These are phyloP conservation scores for Grosmannia serpens DNA, from an alignment of 2,329 filamentous ascomycete species.

Conservation along the genomic window DNA sequence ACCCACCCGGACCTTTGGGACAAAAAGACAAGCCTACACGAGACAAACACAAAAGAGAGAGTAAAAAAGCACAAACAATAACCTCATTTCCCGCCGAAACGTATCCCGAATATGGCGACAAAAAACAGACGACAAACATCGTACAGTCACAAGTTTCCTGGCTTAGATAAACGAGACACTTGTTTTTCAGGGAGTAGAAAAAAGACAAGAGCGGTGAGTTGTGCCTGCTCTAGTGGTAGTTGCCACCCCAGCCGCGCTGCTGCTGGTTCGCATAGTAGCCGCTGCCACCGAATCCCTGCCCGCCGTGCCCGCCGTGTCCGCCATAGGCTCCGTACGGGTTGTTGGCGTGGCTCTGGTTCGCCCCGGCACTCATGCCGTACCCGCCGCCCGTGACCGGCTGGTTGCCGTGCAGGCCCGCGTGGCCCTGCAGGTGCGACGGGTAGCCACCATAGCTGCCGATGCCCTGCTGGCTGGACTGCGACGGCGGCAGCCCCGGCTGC, in stretches of 20 bases:
- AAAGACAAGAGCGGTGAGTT: background rate
- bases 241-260: slow-evolving; percentile 47
- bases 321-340: slow-evolving; percentile 43
- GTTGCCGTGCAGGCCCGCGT: slow-evolving; percentile 42
- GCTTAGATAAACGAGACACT: background rate
- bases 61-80: background rate
- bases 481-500: slow-evolving; percentile 42
- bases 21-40: background rate
- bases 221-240: slow-evolving; percentile 30
- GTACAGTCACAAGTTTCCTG: slow-evolving; percentile 1
- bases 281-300: slow-evolving; percentile 34
- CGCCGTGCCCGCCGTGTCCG: slow-evolving; percentile 33
- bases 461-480: slow-evolving; percentile 39
- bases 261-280: slow-evolving; percentile 35
- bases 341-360: slow-evolving; percentile 40
- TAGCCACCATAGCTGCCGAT: slow-evolving; percentile 46
- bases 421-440: slow-evolving; percentile 38
- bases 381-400: slow-evolving; percentile 30
- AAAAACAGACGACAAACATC: slow-evolving; percentile 3
- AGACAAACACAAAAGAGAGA: background rate
- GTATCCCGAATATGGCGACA: background rate
- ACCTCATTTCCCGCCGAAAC: slow-evolving; percentile 1
- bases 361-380: slow-evolving; percentile 42
- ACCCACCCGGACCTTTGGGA: background rate
- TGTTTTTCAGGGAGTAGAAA: background rate